Conservation (phyloP, 1,139 yeast genomes). For the Pichia sp. region DNA sequence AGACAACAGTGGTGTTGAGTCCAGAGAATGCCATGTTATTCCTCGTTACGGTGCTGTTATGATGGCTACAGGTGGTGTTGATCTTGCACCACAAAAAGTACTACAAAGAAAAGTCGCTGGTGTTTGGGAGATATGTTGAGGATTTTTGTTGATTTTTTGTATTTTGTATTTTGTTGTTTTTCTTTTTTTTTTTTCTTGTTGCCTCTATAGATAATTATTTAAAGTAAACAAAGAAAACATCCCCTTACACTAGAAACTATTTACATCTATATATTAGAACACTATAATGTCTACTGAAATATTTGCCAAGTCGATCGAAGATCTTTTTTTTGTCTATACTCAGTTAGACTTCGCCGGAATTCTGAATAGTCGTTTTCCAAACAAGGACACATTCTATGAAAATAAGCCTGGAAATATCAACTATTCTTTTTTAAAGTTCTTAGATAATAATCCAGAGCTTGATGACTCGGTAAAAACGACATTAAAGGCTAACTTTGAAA, state of each 20-base stretch:
- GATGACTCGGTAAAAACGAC: conserved; percentile 30
- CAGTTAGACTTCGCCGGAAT: conserved; percentile 10
- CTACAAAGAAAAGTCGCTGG: conserved; percentile 60
- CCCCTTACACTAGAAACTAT: too few relatives aligned
- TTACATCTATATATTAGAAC: neutral
- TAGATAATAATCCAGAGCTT: conserved; percentile 23
- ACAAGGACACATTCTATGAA: conserved; percentile 36
- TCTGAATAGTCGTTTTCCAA: conserved; percentile 11
- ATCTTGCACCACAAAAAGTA: conserved; percentile 77
- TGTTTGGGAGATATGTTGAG: conserved; percentile 41
- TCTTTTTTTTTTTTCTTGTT: neutral
- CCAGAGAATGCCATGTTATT: conserved; percentile 81
- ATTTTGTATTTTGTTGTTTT: neutral
- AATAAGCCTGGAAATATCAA: conserved; percentile 38
- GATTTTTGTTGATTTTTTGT: neutral
- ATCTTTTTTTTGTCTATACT: conserved; percentile 7
- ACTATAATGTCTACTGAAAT: neutral
- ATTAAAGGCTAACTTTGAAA: conserved; percentile 30
- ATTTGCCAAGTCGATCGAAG: conserved; percentile 6
- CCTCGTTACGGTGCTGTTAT: conserved; percentile 84
- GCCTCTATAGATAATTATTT: too few relatives aligned
- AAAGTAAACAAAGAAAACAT: too few relatives aligned
- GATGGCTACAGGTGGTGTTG: conserved; percentile 81
- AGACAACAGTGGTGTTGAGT: conserved; percentile 30
- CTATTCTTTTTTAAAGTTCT: conserved; percentile 35